Conservation (phyloP, 2,329 filamentous ascomycete species). For the Aureobasidium namibiae region DNA sequence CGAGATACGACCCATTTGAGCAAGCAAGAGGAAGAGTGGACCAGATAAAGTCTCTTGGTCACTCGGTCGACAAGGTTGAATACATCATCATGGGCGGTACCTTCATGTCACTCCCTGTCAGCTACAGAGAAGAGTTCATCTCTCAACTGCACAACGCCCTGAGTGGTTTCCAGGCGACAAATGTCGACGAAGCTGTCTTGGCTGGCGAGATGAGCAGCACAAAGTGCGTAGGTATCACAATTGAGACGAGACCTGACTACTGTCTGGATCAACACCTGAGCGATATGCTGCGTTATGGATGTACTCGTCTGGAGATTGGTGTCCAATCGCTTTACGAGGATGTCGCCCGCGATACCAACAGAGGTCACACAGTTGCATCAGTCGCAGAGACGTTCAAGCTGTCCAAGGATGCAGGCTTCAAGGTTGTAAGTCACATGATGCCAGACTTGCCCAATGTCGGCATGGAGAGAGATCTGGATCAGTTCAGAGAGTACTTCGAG, state of each 20-base stretch:
- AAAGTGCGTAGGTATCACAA: conserved; percentile 97
- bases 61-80: conserved; percentile 98
- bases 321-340: conserved; percentile 97
- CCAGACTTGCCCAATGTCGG: conserved; percentile 95
- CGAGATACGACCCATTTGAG: conserved; percentile 95
- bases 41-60: conserved; percentile 88
- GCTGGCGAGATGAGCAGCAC: conserved; percentile 94
- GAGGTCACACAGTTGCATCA: conserved; percentile 89
- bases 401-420: conserved; percentile 97
- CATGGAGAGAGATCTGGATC: conserved; percentile 94
- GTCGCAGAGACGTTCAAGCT: conserved; percentile 95
- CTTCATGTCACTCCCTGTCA: conserved; percentile 90
- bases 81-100: conserved; percentile 99
- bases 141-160: conserved; percentile 93
- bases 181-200: conserved; percentile 90
- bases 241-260: conserved; percentile 95
- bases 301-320: conserved; percentile 86
- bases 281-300: conserved; percentile 95
- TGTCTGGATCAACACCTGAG: conserved; percentile 92
- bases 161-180: conserved; percentile 86
- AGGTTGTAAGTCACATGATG: conserved; percentile 99
- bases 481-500: conserved; percentile 97
- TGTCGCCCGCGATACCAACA: conserved; percentile 94
- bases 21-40: conserved; percentile 93
- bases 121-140: conserved; percentile 89